Percentiles rank a stretch among this genome's conserved stretches.
These are phyloP conservation scores for Lippia alba DNA, from an alignment of 305 asterid genomes.

Conservation along the genomic window DNA sequence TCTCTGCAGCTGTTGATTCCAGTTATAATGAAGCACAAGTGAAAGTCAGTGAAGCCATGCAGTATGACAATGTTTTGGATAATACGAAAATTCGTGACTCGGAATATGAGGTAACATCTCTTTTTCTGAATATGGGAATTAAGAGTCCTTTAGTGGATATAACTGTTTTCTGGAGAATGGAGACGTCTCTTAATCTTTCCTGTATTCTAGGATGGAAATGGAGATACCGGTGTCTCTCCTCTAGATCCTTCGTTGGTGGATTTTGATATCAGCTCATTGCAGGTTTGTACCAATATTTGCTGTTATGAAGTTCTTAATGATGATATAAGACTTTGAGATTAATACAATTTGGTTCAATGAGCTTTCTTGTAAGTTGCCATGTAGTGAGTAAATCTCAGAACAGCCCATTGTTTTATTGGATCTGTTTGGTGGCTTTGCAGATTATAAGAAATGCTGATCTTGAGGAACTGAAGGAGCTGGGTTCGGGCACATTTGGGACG, in stretches of 20 bases:
- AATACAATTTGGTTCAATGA: conserved; percentile 18
- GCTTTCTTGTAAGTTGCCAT: conserved; percentile 14
- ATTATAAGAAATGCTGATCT: conserved; percentile 80
- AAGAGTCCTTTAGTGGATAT: not conserved
- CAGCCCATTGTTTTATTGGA: conserved; percentile 25
- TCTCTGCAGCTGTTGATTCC: conserved; percentile 42
- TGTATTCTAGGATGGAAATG: conserved; percentile 52
- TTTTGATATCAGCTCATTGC: conserved; percentile 68
- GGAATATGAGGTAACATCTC: conserved; percentile 58
- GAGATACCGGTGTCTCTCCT: conserved; percentile 55
- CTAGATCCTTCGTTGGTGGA: conserved; percentile 58
- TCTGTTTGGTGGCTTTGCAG: conserved; percentile 48
- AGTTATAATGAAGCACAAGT: conserved; percentile 42
- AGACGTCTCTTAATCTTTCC: conserved; percentile 29
- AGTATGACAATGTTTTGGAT: conserved; percentile 54
- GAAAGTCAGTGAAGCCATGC: conserved; percentile 50
- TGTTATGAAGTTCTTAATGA: conserved; percentile 5
- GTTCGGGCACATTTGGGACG: conserved; percentile 94
- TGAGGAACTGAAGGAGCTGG: conserved; percentile 87
- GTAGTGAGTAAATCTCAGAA: conserved; percentile 18
- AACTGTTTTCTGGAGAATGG: conserved; percentile 18
- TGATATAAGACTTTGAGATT: not conserved
- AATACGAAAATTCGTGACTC: conserved; percentile 53
- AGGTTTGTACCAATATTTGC: conserved; percentile 48
- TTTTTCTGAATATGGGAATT: conserved; percentile 13